Evolutionary conservation across 441 rosid species (phyloP), one percentile per base, ranked within the genome.

Genomic region (Croton laevigatus): DNA sequence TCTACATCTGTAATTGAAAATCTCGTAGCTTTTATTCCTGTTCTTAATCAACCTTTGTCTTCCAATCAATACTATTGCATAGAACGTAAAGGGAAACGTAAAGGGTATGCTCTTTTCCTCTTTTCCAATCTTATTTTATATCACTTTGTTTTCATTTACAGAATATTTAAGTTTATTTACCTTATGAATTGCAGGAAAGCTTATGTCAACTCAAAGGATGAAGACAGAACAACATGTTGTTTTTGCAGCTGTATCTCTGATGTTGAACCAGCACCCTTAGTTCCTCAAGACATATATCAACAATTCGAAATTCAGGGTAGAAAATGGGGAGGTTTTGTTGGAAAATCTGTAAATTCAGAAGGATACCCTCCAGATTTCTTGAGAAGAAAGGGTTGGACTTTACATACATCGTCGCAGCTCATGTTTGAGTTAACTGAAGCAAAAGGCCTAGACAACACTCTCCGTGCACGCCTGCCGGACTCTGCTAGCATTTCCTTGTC

Each of bases 331-430:
- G 44, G 74, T 20, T 87, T 69, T 70, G 68, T 1, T 22, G 89
- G 90, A 6, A 80, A 75, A 65, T 86, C 94, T 0, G 72, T 80
- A 3, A 79, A 80, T 32, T 68, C 80, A 11, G 81, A 79, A 51
- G 91, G 88, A 0, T 55, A 66, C 20, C 90, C 95, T 42, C 91
- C 93, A n/a, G 0, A n/a, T 16, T 87, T 85, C 79, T 68, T 89
- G 8, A 78, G 79, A 69, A 85, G 79, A 75, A 81, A 80, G 60
- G 72, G 86, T 20, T 91, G 93, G 93, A 1, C 1, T 0, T 65
- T 81, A 9, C 5, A 12, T 17, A 72, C 79, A 53, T 6, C 57
- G 19, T 17, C 76, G 58, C 75, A 82, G 4, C 44, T 46, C 12
- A 73, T 78, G 59, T 83, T 75, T 65, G 60, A 66, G 46, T 65